These are phyloP conservation scores for Eremothecium cymbalariae DNA, from an alignment of 1,139 yeast genomes.

Conservation along the genomic window DNA sequence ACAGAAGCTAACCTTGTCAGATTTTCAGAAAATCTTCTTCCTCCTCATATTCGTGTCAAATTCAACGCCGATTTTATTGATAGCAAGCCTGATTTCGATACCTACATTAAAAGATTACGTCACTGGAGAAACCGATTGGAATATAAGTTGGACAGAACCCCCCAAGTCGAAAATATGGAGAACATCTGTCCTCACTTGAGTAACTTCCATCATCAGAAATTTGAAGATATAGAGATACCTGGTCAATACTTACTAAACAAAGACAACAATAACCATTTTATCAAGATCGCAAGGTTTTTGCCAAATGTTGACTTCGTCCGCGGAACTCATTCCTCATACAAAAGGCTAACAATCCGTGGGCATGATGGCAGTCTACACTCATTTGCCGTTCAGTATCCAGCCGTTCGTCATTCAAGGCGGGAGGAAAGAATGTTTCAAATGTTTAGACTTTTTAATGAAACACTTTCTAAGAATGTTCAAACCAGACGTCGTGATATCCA, in stretches of 20 bases:
- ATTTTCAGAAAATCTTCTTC: constrained; percentile 89
- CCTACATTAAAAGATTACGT: constrained; percentile 73
- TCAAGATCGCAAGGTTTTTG: constrained; percentile 86
- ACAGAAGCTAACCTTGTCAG: constrained; percentile 85
- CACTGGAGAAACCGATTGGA: constrained; percentile 92
- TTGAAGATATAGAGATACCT: constrained; percentile 95
- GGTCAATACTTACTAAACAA: constrained; percentile 85
- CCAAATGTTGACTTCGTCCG: constrained; percentile 85
- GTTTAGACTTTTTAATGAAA: constrained; percentile 79
- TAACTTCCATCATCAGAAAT: constrained; percentile 96
- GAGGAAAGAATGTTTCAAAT: constrained; percentile 92
- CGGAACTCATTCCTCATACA: constrained; percentile 88
- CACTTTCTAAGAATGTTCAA: constrained; percentile 73
- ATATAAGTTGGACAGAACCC: constrained; percentile 78
- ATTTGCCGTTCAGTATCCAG: constrained; percentile 95
- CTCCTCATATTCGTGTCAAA: constrained; percentile 81
- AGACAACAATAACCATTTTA: constrained; percentile 79
- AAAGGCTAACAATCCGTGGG: constrained; percentile 83
- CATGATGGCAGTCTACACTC: constrained; percentile 88
- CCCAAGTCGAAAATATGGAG: constrained; percentile 67
- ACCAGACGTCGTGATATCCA: constrained; percentile 78
- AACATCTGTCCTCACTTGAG: constrained; percentile 89
- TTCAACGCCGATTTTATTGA: constrained; percentile 87
- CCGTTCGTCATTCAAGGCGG: constrained; percentile 93
- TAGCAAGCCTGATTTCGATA: constrained; percentile 82